A percentile compares a stretch with the other conserved stretches of the same genome.
Evolutionary conservation across 257 asterid species (phyloP).

Genomic region (Plectranthus barbatus): DNA sequence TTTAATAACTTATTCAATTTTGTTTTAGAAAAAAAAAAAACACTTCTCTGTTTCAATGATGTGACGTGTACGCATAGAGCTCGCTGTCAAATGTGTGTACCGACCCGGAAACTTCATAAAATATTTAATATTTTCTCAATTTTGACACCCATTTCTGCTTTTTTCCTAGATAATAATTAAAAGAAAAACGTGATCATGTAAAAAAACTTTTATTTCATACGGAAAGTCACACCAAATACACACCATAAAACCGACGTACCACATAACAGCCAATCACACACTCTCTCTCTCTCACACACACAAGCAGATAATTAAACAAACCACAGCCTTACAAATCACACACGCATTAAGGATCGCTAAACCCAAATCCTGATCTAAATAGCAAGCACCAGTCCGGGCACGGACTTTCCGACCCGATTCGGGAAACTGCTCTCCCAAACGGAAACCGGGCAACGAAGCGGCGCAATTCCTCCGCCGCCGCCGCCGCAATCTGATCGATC

Average conservation of each 20-base stretch:
- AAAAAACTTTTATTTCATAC: conserved; percentile 5
- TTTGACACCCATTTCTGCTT: too few species aligned
- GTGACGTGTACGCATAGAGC: too few species aligned
- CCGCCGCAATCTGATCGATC: conserved; percentile 25
- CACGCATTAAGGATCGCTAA: too few species aligned
- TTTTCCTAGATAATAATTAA: too few species aligned
- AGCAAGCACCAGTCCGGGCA: conserved; percentile 74
- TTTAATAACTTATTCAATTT: too few species aligned
- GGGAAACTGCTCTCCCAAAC: conserved; percentile 75
- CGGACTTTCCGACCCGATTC: conserved; percentile 61
- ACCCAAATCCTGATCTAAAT: conserved; percentile 20
- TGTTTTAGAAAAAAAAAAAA: too few species aligned
- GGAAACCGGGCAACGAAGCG: conserved; percentile 40
- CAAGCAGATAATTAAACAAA: background rate
- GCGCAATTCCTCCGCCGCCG: conserved; percentile 5
- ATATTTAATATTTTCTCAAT: too few species aligned
- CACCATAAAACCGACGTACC: background rate
- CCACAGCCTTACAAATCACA: too few species aligned
- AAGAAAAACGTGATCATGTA: background rate
- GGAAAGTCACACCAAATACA: conserved; percentile 3
- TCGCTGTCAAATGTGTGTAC: too few species aligned
- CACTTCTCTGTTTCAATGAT: too few species aligned
- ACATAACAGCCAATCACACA: background rate
- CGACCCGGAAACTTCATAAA: too few species aligned
- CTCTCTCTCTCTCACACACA: conserved; percentile 20